phyloP scores from a whole-genome alignment of 139 green algal species.

The Micractinium sp. region DNA sequence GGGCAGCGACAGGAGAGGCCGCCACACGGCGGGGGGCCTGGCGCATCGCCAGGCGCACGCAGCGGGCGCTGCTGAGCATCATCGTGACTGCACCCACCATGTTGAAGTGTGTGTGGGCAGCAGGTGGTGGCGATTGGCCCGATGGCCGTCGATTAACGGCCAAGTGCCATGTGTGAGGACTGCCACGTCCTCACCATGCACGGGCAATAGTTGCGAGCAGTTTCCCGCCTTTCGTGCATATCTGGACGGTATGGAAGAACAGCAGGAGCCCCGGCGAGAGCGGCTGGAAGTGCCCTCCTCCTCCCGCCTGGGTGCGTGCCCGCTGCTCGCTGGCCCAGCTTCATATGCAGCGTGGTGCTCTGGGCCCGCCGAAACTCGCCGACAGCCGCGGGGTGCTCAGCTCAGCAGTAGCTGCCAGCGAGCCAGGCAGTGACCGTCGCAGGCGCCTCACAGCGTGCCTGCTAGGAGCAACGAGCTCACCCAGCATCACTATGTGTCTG shows the following conservation, averaged over 20 bases:
- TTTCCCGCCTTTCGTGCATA: not conserved
- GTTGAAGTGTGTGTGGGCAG: not conserved
- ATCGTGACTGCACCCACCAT: conserved; percentile 32
- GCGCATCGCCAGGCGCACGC: not conserved
- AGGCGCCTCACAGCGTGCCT: too few relatives aligned
- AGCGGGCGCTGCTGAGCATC: not conserved
- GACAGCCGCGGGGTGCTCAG: not conserved
- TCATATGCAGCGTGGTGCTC: not conserved
- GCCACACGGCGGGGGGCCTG: not conserved
- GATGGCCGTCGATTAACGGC: not conserved
- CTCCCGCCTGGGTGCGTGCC: not conserved
- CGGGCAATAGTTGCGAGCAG: too few relatives aligned
- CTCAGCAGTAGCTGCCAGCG: too few relatives aligned
- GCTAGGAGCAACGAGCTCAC: not conserved
- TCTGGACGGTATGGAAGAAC: not conserved
- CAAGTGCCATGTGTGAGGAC: not conserved
- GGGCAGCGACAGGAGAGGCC: too few relatives aligned
- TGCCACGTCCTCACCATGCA: not conserved
- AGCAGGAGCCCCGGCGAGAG: not conserved
- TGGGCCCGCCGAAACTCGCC: not conserved
- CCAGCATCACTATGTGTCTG: not conserved
- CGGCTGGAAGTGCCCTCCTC: conserved; percentile 20
- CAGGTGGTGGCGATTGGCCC: not conserved
- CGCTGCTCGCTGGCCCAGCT: not conserved
- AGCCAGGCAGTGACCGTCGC: too few relatives aligned